Conservation (phyloP, 2,329 filamentous ascomycete genomes). For the Nemania sp. region DNA sequence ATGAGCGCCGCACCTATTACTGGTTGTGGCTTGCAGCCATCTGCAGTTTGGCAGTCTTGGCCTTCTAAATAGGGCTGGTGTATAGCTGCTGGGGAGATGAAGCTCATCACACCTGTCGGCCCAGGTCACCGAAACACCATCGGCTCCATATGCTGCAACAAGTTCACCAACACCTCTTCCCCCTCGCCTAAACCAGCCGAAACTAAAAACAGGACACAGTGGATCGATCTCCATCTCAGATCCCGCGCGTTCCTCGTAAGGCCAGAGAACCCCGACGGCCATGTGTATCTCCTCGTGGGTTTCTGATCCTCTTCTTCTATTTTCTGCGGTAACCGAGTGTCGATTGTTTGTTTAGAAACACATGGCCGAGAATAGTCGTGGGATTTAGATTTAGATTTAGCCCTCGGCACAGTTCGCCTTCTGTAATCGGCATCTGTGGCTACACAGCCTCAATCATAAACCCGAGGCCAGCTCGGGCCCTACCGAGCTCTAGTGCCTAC, state of each 20-base stretch:
- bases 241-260: constrained; percentile 7
- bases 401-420: neutral
- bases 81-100: neutral
- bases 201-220: constrained; percentile 29
- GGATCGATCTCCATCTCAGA: constrained; percentile 15
- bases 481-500: neutral
- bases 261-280: constrained; percentile 17
- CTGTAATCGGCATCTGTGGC: neutral
- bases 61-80: constrained; percentile 33
- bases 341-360: neutral
- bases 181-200: constrained; percentile 23
- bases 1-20: constrained; percentile 18
- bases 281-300: constrained; percentile 34
- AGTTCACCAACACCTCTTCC: constrained; percentile 13
- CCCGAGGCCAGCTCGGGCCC: neutral
- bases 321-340: constrained; percentile 21
- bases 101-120: constrained; percentile 9
- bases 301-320: constrained; percentile 27
- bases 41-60: constrained; percentile 27
- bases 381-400: no score
- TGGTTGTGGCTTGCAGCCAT: constrained; percentile 30
- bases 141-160: constrained; percentile 10
- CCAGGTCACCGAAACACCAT: constrained; percentile 23
- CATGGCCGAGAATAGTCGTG: constrained; percentile 5
- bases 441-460: neutral